phyloP scores from a whole-genome alignment of 2,329 filamentous ascomycete species.

The Byssochlamys sp. region DNA sequence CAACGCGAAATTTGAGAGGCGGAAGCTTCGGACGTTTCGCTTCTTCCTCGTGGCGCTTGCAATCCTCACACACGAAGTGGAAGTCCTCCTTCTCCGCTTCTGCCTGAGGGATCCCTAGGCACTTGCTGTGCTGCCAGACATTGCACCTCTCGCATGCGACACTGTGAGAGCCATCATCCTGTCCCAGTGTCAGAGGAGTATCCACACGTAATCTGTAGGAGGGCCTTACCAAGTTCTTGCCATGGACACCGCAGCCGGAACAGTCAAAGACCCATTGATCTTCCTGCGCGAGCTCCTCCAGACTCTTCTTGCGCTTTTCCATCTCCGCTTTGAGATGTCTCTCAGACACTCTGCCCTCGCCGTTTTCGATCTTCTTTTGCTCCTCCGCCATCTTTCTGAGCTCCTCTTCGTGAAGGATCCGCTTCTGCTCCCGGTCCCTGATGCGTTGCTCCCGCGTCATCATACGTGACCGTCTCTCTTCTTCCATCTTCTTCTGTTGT shows the following conservation, averaged over 20 bases:
- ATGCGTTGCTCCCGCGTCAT: conserved; percentile 77
- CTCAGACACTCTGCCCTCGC: conserved; percentile 59
- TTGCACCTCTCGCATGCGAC: conserved; percentile 89
- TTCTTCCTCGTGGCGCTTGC: conserved; percentile 58
- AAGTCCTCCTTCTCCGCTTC: conserved; percentile 81
- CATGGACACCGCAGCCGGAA: conserved; percentile 73
- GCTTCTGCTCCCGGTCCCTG: conserved; percentile 73
- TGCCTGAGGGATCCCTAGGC: conserved; percentile 66
- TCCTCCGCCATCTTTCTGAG: conserved; percentile 69
- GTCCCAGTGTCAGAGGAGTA: conserved; percentile 13
- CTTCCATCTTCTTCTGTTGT: conserved; percentile 54
- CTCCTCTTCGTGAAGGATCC: conserved; percentile 75
- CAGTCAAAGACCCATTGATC: conserved; percentile 94
- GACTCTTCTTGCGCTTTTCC: conserved; percentile 65
- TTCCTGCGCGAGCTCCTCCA: conserved; percentile 64
- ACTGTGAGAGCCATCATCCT: conserved; percentile 87
- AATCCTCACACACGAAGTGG: conserved; percentile 72
- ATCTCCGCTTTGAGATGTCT: conserved; percentile 73
- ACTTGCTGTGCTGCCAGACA: conserved; percentile 94
- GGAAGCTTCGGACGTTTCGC: conserved; percentile 54
- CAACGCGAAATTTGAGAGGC: conserved; percentile 50
- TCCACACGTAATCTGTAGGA: background rate
- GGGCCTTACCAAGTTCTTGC: conserved; percentile 58
- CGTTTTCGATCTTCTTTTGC: conserved; percentile 50
- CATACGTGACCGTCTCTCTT: conserved; percentile 68